Base-by-base conservation (phyloP, 2,329 filamentous ascomycete species). In the Pestalotiopsis sp. region DNA sequence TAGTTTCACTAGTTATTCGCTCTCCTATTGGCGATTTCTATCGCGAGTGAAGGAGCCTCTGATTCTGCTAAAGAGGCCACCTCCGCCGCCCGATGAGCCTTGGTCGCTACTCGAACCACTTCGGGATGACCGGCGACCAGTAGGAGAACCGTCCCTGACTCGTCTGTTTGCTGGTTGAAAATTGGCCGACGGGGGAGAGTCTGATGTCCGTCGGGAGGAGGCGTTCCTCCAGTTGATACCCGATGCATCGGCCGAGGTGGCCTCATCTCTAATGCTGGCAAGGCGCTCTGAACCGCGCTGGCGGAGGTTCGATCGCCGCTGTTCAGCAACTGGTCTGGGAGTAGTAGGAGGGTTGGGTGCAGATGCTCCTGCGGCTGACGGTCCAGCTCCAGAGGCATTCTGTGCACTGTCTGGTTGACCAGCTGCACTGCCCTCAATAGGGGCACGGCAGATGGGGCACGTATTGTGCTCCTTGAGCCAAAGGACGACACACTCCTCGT, bases 381-480 rank as follows among this genome's bases (percentile, higher is more conserved):
- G 38, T 4, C 67, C 63, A 45, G 69, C 27, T 45, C 68, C 67
- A 17, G 70, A n/a, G 41, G 64, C 45, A n/a, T 70, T 57, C 27
- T 68, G 52, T 63, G 73, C 60, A 23, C 66, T 69, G 61, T 64
- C 70, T 25, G 74, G 65, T 67, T 75, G 74, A 12, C 74, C 73
- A 31, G 75, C 74, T 64, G 74, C 73, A 69, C 63, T 74, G 70
- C 74, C 80, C 72, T 88, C 86, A 52, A 90, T 86, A 2, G 87
- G 78, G 17, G 87, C 87, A 52, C 93, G 87, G 76, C 93, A 95
- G 66, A 94, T 91, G 1, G 95, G 95, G 75, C 95, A 98, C 0
- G 95, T 97, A 75, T 98, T 94, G 80, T 98, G 95, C 80, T 97
- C 93, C 74, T 88, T 89, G 65, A 98, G 82, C 95, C 95, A 98